Evolutionary conservation across 2,329 filamentous ascomycete species (phyloP), one percentile per base, ranked within the genome.

Genomic region (Diaporthe sp.): DNA sequence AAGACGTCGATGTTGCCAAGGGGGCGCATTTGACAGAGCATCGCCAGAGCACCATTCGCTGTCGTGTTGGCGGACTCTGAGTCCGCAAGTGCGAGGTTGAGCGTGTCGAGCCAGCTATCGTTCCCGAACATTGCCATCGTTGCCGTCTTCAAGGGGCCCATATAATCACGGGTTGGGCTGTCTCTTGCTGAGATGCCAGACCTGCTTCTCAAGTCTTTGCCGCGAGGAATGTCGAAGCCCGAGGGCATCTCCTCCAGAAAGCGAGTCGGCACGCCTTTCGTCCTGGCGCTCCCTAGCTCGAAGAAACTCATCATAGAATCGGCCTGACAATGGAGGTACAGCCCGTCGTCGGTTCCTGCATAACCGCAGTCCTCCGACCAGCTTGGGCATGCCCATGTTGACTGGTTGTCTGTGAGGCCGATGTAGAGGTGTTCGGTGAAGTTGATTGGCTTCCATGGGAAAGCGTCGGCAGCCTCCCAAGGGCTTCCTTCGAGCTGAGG

Each of bases 381-480:
- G 17, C 13, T 17, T 13, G 12, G 37, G 51, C 72, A 74, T 0
- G 6, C 31, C 61, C 72, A 74, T 17, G 7, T 1, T 19, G 31
- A 39, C 1, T 10, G 1, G 3, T 46, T 17, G 13, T 31, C 44
- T 15, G 15, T 17, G 34, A 62, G 22, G 39, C 65, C 34, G 19
- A 74, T 19, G n/a, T 74, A 74, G 17, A 72, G 31, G 19, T 74
- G 65, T n/a, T 74, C 73, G 13, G 55, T 72, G 73, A 74, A 74
- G n/a, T 49, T 72, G 25, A 53, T 44, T 5, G 73, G 67, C 31
- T 46, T 39, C 65, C 67, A 69, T 13, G 53, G 46, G 9, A 59
- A 49, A 17, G 65, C 65, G 3, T 69, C 49, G 25, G 67, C 53
- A 17, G 55, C 17, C 55, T 62, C 37, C 65, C 65, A 74, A 15